Conservation (phyloP, 129 eudicot species). For the Apium graveolens region DNA sequence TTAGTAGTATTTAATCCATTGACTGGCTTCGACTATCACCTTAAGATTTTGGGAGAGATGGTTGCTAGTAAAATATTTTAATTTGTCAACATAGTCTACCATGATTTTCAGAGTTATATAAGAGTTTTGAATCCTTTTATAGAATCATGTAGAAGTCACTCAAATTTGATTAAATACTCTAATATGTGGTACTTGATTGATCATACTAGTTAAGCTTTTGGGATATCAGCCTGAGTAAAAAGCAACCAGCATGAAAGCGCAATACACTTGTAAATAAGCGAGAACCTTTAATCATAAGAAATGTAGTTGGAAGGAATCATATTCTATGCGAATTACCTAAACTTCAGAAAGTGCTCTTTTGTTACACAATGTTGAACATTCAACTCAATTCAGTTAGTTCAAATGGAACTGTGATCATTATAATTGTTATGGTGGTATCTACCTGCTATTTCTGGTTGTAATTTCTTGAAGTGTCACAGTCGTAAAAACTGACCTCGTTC, state of each 20-base stretch:
- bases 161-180: too few relatives aligned
- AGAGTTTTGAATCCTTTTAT: background rate
- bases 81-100: background rate
- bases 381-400: background rate
- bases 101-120: background rate
- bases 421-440: background rate
- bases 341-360: background rate
- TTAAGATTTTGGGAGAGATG: background rate
- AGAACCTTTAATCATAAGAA: background rate
- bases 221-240: background rate
- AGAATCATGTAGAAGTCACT: background rate
- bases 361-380: background rate
- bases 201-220: background rate
- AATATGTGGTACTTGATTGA: too few relatives aligned
- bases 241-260: background rate
- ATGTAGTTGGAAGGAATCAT: background rate
- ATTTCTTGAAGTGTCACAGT: background rate
- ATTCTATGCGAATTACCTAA: background rate
- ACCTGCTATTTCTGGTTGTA: background rate
- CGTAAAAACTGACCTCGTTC: background rate
- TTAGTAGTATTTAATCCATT: too few relatives aligned
- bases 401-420: background rate
- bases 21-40: too few relatives aligned
- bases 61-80: background rate
- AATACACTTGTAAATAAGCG: too few relatives aligned